These are phyloP conservation scores for Aspergillus sclerotialis DNA, from an alignment of 2,329 filamentous ascomycete genomes.

Conservation along the genomic window DNA sequence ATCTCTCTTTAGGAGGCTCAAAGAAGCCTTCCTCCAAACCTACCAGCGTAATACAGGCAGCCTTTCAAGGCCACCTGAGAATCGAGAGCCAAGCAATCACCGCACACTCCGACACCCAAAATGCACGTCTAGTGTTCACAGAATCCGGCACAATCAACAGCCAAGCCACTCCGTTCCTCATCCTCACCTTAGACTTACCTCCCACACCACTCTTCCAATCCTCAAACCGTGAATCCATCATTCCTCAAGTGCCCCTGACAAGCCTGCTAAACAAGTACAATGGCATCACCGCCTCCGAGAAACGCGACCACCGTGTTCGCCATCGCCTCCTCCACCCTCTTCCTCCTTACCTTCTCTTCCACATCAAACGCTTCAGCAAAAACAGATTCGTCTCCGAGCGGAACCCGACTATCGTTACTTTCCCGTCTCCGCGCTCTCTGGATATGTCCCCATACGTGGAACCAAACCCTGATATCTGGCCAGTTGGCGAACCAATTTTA, in stretches of 20 bases:
- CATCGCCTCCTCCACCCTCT: constrained; percentile 87
- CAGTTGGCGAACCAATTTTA: constrained; percentile 73
- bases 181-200: constrained; percentile 88
- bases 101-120: constrained; percentile 71
- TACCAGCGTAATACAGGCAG: constrained; percentile 74
- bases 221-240: constrained; percentile 89
- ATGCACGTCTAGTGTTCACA: constrained; percentile 85
- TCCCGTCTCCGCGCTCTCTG: constrained; percentile 72
- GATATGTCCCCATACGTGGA: constrained; percentile 90
- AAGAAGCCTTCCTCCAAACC: constrained; percentile 66
- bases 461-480: constrained; percentile 66
- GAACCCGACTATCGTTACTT: constrained; percentile 97
- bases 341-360: constrained; percentile 84
- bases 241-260: constrained; percentile 68
- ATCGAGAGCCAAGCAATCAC: constrained; percentile 93
- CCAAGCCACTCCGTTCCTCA: constrained; percentile 72
- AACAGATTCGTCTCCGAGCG: constrained; percentile 97
- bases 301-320: constrained; percentile 77
- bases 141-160: constrained; percentile 76
- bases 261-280: constrained; percentile 89
- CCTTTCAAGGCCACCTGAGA: constrained; percentile 88
- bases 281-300: constrained; percentile 77
- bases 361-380: constrained; percentile 92
- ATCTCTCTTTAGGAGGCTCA: constrained; percentile 82
- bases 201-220: constrained; percentile 93